These are phyloP conservation scores for Botrytis pseudocinerea DNA, from an alignment of 2,329 filamentous ascomycete genomes.

Conservation along the genomic window DNA sequence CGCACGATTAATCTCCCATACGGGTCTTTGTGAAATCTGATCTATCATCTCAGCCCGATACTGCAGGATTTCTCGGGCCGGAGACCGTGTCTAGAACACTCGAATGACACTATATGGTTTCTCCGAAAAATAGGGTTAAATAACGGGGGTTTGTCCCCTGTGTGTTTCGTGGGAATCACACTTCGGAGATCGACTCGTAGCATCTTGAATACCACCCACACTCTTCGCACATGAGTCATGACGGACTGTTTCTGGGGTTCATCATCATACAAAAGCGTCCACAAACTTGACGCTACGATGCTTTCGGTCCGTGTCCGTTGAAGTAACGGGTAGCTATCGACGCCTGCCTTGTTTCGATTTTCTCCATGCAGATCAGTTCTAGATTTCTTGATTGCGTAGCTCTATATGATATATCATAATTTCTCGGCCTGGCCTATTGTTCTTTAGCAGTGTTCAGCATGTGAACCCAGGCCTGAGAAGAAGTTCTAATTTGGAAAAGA, in stretches of 20 bases:
- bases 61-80: neutral
- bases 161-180: neutral
- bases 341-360: neutral
- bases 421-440: neutral
- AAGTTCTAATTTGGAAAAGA: neutral
- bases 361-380: neutral
- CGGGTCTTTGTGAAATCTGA: neutral
- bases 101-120: neutral
- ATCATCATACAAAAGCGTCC: neutral
- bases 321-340: neutral
- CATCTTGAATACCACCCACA: neutral
- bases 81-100: neutral
- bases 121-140: neutral
- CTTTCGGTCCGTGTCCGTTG: neutral
- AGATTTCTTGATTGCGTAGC: neutral
- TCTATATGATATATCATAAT: neutral
- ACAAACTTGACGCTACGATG: neutral
- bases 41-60: neutral
- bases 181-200: neutral
- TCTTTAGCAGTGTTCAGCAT: neutral
- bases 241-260: neutral
- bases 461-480: neutral
- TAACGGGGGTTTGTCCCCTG: neutral
- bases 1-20: neutral
- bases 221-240: neutral